Evolutionary conservation across 1,284 basidiomycete species (phyloP).

Genomic region (Ganoderma leucocontextum): DNA sequence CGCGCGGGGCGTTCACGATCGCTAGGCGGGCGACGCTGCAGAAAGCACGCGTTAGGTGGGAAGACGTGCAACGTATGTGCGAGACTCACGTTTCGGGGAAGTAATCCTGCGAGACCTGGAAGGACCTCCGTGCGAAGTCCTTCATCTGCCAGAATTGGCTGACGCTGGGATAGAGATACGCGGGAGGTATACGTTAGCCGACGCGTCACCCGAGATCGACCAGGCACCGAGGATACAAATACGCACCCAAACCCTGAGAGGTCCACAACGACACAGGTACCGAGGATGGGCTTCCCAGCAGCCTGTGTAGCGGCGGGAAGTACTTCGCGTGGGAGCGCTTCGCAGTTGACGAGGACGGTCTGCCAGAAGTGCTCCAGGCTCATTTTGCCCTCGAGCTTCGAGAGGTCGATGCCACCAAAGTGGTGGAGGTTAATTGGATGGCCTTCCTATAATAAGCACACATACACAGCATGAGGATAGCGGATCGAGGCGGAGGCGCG

Average conservation of each 20-base stretch:
- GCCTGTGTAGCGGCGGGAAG: constrained; percentile 67
- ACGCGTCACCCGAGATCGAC: not conserved
- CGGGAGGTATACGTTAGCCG: not conserved
- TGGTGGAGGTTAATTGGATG: constrained; percentile 73
- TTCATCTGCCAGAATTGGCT: constrained; percentile 80
- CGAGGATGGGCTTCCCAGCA: constrained; percentile 57
- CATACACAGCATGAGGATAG: constrained; percentile 1
- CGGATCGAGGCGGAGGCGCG: not conserved
- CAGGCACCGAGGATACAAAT: constrained; percentile 15
- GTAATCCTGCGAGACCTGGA: constrained; percentile 80
- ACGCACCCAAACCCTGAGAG: constrained; percentile 71
- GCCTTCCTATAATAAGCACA: constrained; percentile 54
- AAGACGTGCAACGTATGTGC: constrained; percentile 31
- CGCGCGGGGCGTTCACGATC: constrained; percentile 74
- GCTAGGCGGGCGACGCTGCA: constrained; percentile 71
- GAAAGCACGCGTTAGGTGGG: constrained; percentile 3
- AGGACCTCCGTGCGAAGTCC: constrained; percentile 60
- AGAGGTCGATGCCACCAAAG: constrained; percentile 66
- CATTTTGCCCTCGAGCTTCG: constrained; percentile 66
- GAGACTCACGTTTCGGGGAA: constrained; percentile 70
- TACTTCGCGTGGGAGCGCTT: constrained; percentile 68
- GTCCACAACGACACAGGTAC: constrained; percentile 70
- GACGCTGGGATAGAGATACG: constrained; percentile 49
- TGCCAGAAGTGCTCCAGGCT: constrained; percentile 72
- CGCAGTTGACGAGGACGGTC: constrained; percentile 66